These are phyloP conservation scores for Artemisia argyi DNA, from an alignment of 129 eudicot genomes.

Conservation along the genomic window DNA sequence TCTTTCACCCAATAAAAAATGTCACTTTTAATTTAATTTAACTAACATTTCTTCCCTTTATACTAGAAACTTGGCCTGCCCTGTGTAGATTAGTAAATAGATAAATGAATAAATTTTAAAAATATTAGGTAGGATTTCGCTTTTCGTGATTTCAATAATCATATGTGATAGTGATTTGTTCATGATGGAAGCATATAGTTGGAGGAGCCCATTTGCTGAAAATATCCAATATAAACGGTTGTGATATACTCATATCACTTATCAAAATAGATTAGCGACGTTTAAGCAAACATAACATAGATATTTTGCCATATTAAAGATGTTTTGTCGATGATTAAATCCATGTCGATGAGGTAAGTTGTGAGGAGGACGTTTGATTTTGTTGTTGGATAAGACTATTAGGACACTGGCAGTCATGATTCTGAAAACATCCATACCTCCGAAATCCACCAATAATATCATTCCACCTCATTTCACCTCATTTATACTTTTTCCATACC, in stretches of 20 bases:
- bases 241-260: neutral
- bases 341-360: too few species aligned
- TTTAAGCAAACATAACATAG: too few species aligned
- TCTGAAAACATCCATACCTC: too few species aligned
- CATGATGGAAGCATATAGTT: constrained; percentile 20
- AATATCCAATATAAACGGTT: neutral
- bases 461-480: too few species aligned
- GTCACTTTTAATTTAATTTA: neutral
- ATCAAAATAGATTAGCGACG: neutral
- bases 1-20: neutral
- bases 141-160: constrained; percentile 8
- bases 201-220: neutral
- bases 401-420: too few species aligned
- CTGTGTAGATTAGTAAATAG: neutral
- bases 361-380: too few species aligned
- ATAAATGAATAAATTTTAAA: neutral
- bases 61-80: constrained; percentile 4
- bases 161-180: constrained; percentile 30
- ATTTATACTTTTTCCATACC: too few species aligned
- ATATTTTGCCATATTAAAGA: too few species aligned
- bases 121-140: neutral
- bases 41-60: neutral
- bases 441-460: too few species aligned
- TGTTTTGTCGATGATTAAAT: too few species aligned
- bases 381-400: too few species aligned